Evolutionary conservation across 352 stramenopile species (phyloP).

Genomic region (Phytophthora parvispora): DNA sequence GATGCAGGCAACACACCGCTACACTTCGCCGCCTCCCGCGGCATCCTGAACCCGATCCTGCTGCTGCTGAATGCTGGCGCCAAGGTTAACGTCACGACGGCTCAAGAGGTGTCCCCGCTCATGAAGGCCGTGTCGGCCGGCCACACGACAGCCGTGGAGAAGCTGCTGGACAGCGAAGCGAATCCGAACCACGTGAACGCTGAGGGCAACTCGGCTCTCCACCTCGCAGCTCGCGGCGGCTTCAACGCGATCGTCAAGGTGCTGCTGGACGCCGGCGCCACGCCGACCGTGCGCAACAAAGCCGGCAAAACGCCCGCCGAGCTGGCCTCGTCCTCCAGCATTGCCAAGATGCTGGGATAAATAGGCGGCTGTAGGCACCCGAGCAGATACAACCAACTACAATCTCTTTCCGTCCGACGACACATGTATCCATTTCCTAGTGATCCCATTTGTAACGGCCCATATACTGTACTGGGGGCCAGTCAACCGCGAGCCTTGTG

Average conservation of each 20-base stretch:
- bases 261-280: constrained; percentile 67
- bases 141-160: constrained; percentile 86
- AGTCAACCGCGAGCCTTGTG: background rate
- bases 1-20: constrained; percentile 89
- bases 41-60: constrained; percentile 89
- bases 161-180: constrained; percentile 88
- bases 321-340: constrained; percentile 66
- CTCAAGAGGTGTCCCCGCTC: constrained; percentile 85
- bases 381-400: background rate
- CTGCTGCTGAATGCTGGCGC: constrained; percentile 80
- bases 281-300: constrained; percentile 73
- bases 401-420: too few relatives aligned
- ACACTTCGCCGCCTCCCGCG: constrained; percentile 84
- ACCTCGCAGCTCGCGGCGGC: constrained; percentile 84
- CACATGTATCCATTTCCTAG: constrained; percentile 24
- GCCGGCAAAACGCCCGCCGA: constrained; percentile 81
- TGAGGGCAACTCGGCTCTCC: constrained; percentile 88
- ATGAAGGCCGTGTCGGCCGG: constrained; percentile 90
- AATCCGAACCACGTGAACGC: constrained; percentile 68
- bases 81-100: constrained; percentile 81
- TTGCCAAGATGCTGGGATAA: constrained; percentile 70
- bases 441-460: constrained; percentile 21
- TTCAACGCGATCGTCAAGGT: constrained; percentile 79
- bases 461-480: background rate
- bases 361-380: background rate